These are phyloP conservation scores for Tylopilus sp. DNA, from an alignment of 1,284 basidiomycete species.

Conservation along the genomic window DNA sequence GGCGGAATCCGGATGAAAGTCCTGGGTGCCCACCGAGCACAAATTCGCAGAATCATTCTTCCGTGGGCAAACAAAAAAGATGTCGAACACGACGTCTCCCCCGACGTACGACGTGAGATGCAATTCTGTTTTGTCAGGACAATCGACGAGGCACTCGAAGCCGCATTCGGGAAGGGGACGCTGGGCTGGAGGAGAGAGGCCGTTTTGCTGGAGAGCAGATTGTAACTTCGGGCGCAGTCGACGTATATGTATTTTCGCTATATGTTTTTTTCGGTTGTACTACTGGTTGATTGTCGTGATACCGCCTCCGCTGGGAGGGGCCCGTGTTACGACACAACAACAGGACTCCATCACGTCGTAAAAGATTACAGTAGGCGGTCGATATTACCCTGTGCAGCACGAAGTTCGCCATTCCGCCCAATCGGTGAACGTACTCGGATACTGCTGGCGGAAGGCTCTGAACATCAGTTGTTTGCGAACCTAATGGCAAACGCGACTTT, in stretches of 20 bases:
- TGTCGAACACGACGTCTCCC: slow-evolving; percentile 78
- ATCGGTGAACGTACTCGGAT: too few species aligned
- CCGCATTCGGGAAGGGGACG: slow-evolving; percentile 69
- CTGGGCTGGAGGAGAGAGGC: slow-evolving; percentile 54
- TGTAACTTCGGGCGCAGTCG: slow-evolving; percentile 32
- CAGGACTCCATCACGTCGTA: too few species aligned
- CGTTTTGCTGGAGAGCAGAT: slow-evolving; percentile 52
- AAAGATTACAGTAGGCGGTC: too few species aligned
- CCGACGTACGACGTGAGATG: slow-evolving; percentile 67
- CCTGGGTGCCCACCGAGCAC: slow-evolving; percentile 80
- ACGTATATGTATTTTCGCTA: neutral
- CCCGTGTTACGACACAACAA: too few species aligned
- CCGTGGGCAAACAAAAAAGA: slow-evolving; percentile 83
- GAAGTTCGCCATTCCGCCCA: too few species aligned
- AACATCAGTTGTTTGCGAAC: too few species aligned
- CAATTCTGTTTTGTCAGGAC: slow-evolving; percentile 78
- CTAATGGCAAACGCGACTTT: too few species aligned
- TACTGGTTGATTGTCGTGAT: too few species aligned
- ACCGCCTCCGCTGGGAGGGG: too few species aligned
- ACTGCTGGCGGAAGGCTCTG: too few species aligned
- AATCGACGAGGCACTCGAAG: slow-evolving; percentile 75
- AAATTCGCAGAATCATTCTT: slow-evolving; percentile 76
- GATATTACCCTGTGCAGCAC: too few species aligned
- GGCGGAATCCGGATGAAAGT: slow-evolving; percentile 67
- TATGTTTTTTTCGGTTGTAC: neutral